Percentiles rank a stretch among this genome's conserved stretches.
Evolutionary conservation across 1,284 basidiomycete species (phyloP).

Genomic region (Tilletia indica): DNA sequence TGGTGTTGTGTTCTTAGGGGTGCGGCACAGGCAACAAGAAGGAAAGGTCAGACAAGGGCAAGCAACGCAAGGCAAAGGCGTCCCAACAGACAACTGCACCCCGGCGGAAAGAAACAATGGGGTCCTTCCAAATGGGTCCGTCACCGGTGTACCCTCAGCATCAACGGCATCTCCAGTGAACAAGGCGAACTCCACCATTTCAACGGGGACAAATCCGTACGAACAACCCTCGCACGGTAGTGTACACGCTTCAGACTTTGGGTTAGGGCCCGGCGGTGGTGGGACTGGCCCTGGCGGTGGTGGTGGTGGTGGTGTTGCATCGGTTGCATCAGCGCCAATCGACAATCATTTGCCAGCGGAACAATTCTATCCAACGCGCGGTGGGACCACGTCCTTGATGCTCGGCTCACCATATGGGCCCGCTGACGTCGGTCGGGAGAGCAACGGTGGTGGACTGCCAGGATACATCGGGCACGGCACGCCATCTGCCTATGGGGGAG

Average conservation of each 20-base stretch:
- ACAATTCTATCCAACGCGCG: background rate
- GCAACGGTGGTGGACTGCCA: background rate
- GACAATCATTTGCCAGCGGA: background rate
- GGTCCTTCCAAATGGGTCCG: constrained; percentile 2
- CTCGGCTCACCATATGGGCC: background rate
- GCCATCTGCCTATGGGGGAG: background rate
- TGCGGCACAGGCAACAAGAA: constrained; percentile 40
- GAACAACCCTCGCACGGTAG: background rate
- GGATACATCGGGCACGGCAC: background rate
- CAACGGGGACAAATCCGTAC: background rate
- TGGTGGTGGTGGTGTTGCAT: background rate
- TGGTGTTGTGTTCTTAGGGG: constrained; percentile 10
- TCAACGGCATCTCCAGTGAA: background rate
- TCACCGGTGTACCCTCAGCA: background rate
- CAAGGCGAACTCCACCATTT: background rate
- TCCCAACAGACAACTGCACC: background rate
- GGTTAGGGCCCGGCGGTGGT: background rate
- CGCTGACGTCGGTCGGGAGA: background rate
- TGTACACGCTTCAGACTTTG: background rate
- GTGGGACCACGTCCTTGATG: background rate
- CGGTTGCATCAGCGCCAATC: background rate
- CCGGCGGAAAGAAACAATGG: background rate
- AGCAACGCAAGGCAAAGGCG: constrained; percentile 7
- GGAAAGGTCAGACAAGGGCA: constrained; percentile 23
- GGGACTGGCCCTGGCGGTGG: background rate